Conservation (phyloP, 2,329 filamentous ascomycete genomes). For the Didymella arachidicola region DNA sequence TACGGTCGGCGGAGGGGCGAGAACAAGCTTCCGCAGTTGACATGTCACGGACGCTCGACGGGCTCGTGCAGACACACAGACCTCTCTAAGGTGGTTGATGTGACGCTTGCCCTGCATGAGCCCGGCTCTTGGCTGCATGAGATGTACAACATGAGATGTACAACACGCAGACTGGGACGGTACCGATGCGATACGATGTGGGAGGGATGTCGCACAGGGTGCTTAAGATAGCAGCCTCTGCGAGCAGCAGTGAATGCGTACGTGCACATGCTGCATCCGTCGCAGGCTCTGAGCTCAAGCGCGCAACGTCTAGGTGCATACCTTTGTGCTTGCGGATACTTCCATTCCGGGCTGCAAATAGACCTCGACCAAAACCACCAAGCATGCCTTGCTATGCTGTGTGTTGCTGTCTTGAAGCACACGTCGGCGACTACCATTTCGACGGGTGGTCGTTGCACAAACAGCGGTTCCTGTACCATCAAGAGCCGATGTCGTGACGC, state of each 20-base stretch:
- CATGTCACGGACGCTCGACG: slow-evolving; percentile 1
- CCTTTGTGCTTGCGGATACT: not conserved
- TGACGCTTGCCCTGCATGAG: slow-evolving; percentile 16
- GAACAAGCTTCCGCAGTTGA: slow-evolving; percentile 10
- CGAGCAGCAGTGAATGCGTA: not conserved
- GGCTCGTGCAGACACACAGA: slow-evolving; percentile 7
- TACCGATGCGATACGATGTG: slow-evolving; percentile 17
- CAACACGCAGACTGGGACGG: slow-evolving; percentile 12
- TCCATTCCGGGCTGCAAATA: not conserved
- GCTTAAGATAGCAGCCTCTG: slow-evolving; percentile 8
- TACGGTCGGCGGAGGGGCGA: not conserved
- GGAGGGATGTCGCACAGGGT: slow-evolving; percentile 11
- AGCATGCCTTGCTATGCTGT: slow-evolving; percentile 5
- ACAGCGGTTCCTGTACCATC: slow-evolving; percentile 17
- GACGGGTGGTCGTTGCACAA: slow-evolving; percentile 12
- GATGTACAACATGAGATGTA: slow-evolving; percentile 18
- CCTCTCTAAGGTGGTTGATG: slow-evolving; percentile 6
- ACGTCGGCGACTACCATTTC: slow-evolving; percentile 15
- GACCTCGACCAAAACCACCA: not conserved
- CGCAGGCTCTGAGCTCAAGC: not conserved
- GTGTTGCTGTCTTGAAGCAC: slow-evolving; percentile 17
- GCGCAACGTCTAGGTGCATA: not conserved
- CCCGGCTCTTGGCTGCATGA: slow-evolving; percentile 16
- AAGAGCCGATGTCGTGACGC: slow-evolving; percentile 11
- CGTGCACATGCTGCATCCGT: not conserved